phyloP scores from a whole-genome alignment of 2,329 filamentous ascomycete species.

The Endothia cerciana region DNA sequence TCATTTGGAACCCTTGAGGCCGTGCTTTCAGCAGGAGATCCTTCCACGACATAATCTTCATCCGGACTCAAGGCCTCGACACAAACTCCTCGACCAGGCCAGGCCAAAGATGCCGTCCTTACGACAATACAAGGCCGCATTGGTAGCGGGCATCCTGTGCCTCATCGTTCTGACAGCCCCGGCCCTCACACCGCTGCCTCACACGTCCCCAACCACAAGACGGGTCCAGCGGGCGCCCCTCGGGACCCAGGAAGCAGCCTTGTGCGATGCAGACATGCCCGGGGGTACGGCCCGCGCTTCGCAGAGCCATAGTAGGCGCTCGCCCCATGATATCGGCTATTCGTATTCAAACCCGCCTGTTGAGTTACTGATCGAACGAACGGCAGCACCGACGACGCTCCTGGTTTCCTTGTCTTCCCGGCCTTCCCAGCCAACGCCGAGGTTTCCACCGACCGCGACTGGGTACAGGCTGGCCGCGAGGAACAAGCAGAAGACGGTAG shows the following conservation, averaged over 20 bases:
- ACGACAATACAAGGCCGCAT: neutral
- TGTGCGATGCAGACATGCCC: neutral
- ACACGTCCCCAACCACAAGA: neutral
- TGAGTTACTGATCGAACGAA: neutral
- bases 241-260: neutral
- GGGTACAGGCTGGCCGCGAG: conserved; percentile 4
- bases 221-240: neutral
- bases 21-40: too few species aligned
- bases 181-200: neutral
- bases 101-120: neutral
- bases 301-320: neutral
- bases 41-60: too few species aligned
- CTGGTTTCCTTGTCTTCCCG: neutral
- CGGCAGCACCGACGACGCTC: neutral
- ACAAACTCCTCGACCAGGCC: neutral
- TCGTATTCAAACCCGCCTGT: too few species aligned
- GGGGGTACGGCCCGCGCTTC: neutral
- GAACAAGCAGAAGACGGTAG: conserved; percentile 4
- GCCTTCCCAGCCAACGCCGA: neutral
- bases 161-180: neutral
- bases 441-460: neutral
- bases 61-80: too few species aligned
- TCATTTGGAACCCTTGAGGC: too few species aligned
- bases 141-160: neutral
- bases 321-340: neutral